phyloP scores from a whole-genome alignment of 2,329 filamentous ascomycete species.

The Rutstroemia sp. region DNA sequence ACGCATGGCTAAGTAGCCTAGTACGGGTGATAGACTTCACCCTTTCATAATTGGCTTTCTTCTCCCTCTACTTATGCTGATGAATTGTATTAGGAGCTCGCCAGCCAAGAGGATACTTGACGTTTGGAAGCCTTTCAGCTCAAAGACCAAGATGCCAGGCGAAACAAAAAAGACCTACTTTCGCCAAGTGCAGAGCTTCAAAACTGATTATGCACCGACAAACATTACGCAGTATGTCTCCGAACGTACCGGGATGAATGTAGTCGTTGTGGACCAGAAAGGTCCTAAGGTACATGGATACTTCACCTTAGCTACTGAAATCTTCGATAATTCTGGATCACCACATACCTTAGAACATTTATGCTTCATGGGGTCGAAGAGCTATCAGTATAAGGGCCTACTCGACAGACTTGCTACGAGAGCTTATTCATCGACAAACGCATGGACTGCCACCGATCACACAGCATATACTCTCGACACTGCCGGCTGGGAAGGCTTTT shows the following conservation, averaged over 20 bases:
- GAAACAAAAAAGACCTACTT: slow-evolving; percentile 53
- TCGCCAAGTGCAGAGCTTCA: slow-evolving; percentile 76
- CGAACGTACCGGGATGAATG: slow-evolving; percentile 85
- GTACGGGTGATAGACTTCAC: too few relatives aligned
- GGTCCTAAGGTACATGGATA: slow-evolving; percentile 94
- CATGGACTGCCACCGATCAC: slow-evolving; percentile 94
- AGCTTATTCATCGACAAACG: slow-evolving; percentile 90
- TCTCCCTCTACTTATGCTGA: too few relatives aligned
- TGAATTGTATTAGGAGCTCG: not conserved
- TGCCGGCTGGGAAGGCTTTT: slow-evolving; percentile 94
- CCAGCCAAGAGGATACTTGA: not conserved
- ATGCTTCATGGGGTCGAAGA: slow-evolving; percentile 86
- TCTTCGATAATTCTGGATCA: slow-evolving; percentile 92
- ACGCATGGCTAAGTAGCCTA: too few relatives aligned
- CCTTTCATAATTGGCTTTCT: too few relatives aligned
- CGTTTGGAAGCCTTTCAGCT: not conserved
- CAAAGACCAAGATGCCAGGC: slow-evolving; percentile 44
- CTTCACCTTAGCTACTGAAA: slow-evolving; percentile 93
- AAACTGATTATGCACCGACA: slow-evolving; percentile 82
- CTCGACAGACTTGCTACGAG: slow-evolving; percentile 90
- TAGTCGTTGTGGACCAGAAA: slow-evolving; percentile 83
- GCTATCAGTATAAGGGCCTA: slow-evolving; percentile 89
- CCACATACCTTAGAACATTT: slow-evolving; percentile 81
- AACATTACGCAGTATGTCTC: slow-evolving; percentile 95
- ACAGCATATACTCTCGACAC: slow-evolving; percentile 94